Conservation (phyloP, 768 basidiomycete species). For the Auricularia cornea region DNA sequence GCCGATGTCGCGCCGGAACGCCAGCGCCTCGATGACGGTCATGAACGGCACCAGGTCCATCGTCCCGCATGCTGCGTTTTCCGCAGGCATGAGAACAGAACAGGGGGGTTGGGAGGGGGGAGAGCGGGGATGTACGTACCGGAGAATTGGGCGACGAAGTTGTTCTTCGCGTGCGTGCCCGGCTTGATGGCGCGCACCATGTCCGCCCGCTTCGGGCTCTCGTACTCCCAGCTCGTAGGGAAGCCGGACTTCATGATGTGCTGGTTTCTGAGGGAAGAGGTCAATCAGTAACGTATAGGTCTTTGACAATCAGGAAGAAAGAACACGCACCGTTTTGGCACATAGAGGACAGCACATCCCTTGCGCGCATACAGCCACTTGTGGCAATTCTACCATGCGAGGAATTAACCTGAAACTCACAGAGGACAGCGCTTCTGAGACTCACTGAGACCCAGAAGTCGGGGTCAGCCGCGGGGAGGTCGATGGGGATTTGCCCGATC, state of each 20-base stretch:
- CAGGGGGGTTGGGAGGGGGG: no score
- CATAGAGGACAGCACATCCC: conserved; percentile 64
- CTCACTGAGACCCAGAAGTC: conserved; percentile 76
- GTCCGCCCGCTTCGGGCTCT: not conserved
- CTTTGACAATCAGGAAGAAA: not conserved
- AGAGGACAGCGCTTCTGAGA: not conserved
- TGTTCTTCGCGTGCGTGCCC: not conserved
- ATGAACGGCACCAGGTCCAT: conserved; percentile 47
- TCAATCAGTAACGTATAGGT: not conserved
- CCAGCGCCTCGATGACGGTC: conserved; percentile 47
- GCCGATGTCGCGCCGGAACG: conserved; percentile 65
- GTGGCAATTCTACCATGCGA: conserved; percentile 59
- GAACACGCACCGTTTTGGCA: conserved; percentile 43
- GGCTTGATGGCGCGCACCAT: conserved; percentile 32
- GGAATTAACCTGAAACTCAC: not conserved
- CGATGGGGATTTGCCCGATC: conserved; percentile 58
- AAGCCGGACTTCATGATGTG: conserved; percentile 50
- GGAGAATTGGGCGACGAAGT: conserved; percentile 25
- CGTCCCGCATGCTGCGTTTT: conserved; percentile 53
- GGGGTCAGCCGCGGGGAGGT: conserved; percentile 46
- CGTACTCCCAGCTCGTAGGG: conserved; percentile 47
- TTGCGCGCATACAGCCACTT: conserved; percentile 78
- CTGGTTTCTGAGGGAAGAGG: conserved; percentile 43
- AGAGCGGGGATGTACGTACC: no score
- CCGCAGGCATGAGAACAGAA: no score